phyloP scores from a whole-genome alignment of 371 early-diverging fungal species.

The Basidiobolus meristosporus region DNA sequence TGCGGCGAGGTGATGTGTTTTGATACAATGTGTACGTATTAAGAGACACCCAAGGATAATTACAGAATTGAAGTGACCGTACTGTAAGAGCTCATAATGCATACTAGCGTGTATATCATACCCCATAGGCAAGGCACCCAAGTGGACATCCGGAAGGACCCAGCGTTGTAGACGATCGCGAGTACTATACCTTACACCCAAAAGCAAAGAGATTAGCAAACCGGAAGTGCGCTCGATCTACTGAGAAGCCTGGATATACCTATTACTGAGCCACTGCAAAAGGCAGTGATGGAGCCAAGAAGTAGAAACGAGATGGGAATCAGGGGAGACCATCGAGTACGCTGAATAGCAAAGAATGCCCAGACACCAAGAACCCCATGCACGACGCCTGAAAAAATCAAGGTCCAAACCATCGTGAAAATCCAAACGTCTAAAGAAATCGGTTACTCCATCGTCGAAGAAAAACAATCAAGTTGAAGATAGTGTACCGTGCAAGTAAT shows the following conservation, averaged over 20 bases:
- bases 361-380: slow-evolving; percentile 18
- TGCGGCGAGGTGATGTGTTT: no score
- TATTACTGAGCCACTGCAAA: slow-evolving; percentile 31
- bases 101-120: slow-evolving; percentile 32
- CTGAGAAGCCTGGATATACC: slow-evolving; percentile 12
- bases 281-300: slow-evolving; percentile 26
- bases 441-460: not conserved
- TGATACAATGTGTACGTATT: not conserved
- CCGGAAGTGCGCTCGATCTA: not conserved
- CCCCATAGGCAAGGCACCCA: slow-evolving; percentile 49
- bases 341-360: not conserved
- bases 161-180: slow-evolving; percentile 35
- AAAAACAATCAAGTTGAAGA: no score
- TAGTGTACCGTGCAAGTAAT: slow-evolving; percentile 6
- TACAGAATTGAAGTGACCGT: slow-evolving; percentile 38
- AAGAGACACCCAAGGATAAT: not conserved
- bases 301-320: slow-evolving; percentile 27
- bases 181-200: slow-evolving; percentile 24
- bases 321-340: slow-evolving; percentile 9
- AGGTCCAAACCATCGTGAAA: slow-evolving; percentile 21
- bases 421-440: slow-evolving; percentile 17
- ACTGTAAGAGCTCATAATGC: slow-evolving; percentile 32
- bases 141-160: slow-evolving; percentile 42
- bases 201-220: not conserved
- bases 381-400: slow-evolving; percentile 15